phyloP scores from a whole-genome alignment of 768 basidiomycete genomes.

The Zangia roseola region DNA sequence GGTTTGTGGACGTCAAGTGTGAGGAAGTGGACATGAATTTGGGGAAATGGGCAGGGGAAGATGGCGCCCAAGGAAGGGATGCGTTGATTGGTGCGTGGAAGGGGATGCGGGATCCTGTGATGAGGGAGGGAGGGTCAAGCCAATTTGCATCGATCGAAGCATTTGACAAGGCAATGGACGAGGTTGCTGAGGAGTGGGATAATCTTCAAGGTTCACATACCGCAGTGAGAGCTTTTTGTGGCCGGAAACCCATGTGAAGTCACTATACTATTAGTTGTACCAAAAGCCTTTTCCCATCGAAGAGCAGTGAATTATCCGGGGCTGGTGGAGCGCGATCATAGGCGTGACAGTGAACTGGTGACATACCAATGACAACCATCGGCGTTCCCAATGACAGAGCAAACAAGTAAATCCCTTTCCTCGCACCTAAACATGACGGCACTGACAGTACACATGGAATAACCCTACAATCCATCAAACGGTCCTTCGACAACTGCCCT shows the following conservation, averaged over 20 bases:
- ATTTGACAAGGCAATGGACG: conserved; percentile 17
- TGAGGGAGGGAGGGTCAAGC: conserved; percentile 16
- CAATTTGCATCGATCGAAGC: conserved; percentile 17
- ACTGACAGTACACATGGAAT: neutral
- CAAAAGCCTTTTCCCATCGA: too few relatives aligned
- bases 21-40: conserved; percentile 19
- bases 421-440: too few relatives aligned
- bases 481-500: conserved; percentile 54
- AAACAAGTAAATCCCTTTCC: too few relatives aligned
- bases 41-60: conserved; percentile 26
- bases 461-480: conserved; percentile 45
- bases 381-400: too few relatives aligned
- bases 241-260: conserved; percentile 13
- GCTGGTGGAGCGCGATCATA: too few relatives aligned
- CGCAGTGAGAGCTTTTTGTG: conserved; percentile 5
- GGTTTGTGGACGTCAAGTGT: conserved; percentile 17
- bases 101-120: conserved; percentile 23
- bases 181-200: conserved; percentile 27
- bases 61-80: conserved; percentile 20
- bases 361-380: too few relatives aligned
- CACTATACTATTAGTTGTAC: too few relatives aligned
- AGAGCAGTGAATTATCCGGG: too few relatives aligned
- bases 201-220: conserved; percentile 13
- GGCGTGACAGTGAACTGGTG: too few relatives aligned
- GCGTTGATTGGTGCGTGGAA: conserved; percentile 16